phyloP scores from a whole-genome alignment of 257 asterid genomes.

The Cruciata laevipes region DNA sequence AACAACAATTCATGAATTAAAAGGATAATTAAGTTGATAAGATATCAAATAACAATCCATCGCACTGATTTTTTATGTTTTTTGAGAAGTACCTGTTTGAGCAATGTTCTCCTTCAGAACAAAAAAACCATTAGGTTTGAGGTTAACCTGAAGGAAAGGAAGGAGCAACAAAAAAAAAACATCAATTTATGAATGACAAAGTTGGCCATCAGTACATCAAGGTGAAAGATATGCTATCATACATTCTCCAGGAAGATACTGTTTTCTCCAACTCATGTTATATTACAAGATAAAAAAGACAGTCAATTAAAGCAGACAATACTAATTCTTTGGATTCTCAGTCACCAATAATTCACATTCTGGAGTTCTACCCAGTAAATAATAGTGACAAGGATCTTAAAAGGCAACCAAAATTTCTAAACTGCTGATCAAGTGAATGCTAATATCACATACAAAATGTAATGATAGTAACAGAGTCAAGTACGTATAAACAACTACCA shows the following conservation, averaged over 20 bases:
- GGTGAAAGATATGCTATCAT: neutral
- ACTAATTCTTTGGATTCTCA: neutral
- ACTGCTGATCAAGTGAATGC: neutral
- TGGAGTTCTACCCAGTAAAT: neutral
- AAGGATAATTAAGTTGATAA: neutral
- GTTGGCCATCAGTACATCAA: neutral
- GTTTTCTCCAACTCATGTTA: neutral
- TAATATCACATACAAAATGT: neutral
- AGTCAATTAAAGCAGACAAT: neutral
- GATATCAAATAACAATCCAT: too few species aligned
- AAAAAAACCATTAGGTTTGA: conserved; percentile 79
- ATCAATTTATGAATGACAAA: neutral
- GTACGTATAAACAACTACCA: neutral
- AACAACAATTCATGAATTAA: neutral
- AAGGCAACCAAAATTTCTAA: neutral
- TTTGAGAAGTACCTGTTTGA: conserved; percentile 45
- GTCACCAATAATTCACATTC: neutral
- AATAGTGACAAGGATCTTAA: neutral
- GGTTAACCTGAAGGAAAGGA: conserved; percentile 54
- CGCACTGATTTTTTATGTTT: neutral
- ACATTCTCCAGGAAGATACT: neutral
- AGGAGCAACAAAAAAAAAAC: neutral
- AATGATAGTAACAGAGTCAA: conserved; percentile 2
- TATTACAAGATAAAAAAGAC: neutral
- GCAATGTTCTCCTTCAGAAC: conserved; percentile 90